phyloP scores from a whole-genome alignment of 2,329 filamentous ascomycete species.

The Aspergillus flavus region DNA sequence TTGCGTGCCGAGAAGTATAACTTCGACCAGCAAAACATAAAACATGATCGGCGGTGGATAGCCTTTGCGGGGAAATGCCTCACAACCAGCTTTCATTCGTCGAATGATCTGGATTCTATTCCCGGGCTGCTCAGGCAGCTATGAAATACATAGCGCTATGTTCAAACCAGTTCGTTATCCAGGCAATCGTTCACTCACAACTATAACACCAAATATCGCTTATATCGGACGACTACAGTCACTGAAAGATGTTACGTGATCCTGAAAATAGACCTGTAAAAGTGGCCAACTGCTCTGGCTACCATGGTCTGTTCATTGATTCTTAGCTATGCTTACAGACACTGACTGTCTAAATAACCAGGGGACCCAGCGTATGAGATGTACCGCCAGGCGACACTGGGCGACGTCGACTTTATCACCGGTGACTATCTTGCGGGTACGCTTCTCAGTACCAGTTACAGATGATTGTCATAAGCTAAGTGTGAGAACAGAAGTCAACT shows the following conservation, averaged over 20 bases:
- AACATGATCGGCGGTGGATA: background rate
- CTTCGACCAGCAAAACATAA: background rate
- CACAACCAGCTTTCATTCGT: background rate
- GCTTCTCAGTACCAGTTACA: constrained; percentile 10
- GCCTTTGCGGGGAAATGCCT: background rate
- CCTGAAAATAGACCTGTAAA: constrained; percentile 27
- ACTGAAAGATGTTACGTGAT: constrained; percentile 1
- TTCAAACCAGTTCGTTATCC: too few relatives aligned
- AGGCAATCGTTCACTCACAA: background rate
- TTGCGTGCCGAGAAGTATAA: too few relatives aligned
- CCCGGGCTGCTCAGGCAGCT: background rate
- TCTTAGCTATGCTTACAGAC: background rate
- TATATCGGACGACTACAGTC: too few relatives aligned
- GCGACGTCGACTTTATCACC: constrained; percentile 54
- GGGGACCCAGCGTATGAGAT: constrained; percentile 41
- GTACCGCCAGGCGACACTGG: constrained; percentile 38
- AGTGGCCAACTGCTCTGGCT: constrained; percentile 41
- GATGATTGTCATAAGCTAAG: background rate
- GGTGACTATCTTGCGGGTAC: constrained; percentile 56
- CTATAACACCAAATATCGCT: background rate
- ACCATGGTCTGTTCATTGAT: constrained; percentile 20
- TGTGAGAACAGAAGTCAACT: constrained; percentile 42
- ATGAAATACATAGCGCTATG: background rate
- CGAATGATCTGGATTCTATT: too few relatives aligned
- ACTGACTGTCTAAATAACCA: background rate